Base-by-base conservation (phyloP, 176 grass and related monocot species). In the Triticum timopheevii region DNA sequence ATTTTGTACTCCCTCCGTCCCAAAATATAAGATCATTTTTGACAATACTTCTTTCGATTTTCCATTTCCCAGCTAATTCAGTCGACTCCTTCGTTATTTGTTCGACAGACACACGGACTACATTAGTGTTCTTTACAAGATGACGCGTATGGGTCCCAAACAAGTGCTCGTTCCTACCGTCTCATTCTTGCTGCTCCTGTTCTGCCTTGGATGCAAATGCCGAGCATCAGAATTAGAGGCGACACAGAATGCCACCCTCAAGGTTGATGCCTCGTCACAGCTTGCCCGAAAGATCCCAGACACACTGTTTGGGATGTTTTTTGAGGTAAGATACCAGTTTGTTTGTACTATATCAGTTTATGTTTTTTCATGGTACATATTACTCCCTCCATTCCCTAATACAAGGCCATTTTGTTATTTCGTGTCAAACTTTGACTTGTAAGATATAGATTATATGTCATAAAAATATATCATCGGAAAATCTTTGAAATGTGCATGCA, bases 281-380 rank as follows among this genome's bases (percentile, higher is more conserved):
- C 86, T 83, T 76, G 86, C 85, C 40, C 49, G 36, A 30, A 82
- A 90, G 64, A 95, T 94, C 63, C 86, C 93, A 24, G 93, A 95
- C 20, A 98, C 93, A 20, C 61, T 98, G 19, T 98, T 98, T 82
- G 96, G 96, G 31, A 85, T 95, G 72, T 98, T 98, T 86, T 98
- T 98, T 85, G 96, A 98, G 96, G 96, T 98, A 73, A 83, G 89
- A 34, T 1, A 13, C 39, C 44, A 72, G 35, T 80, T 76, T 61
- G n/a, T 82, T 66, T 69, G 8, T 33, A 72, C 12, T 31, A 10
- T 61, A 33, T 56, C 36, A 78, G 13, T 79, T 39, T 13, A 58
- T 83, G 5, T 78, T 31, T 28, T 65, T 12, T 47, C 30, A 70
- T 36, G 16, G 10, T 44, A 44, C 42, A 44, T 44, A 44, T 12